Evolutionary conservation across 2,329 filamentous ascomycete genomes (phyloP).

Genomic region (Knufia fluminis): DNA sequence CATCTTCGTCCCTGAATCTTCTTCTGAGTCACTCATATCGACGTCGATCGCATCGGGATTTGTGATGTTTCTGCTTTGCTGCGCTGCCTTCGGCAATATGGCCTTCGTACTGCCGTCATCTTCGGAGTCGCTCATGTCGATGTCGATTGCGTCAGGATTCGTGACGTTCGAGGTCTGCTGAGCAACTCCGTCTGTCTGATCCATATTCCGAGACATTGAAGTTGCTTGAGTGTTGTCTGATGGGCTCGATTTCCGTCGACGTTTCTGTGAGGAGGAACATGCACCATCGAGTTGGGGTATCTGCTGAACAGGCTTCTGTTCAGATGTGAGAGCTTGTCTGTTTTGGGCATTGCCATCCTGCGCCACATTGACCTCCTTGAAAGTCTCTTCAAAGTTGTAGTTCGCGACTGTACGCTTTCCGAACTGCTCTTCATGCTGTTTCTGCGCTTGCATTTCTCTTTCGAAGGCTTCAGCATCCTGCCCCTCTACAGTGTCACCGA

Average conservation of each 20-base stretch:
- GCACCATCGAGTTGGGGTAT: conserved; percentile 19
- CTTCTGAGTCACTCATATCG: conserved; percentile 11
- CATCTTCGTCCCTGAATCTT: neutral
- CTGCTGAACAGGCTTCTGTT: neutral
- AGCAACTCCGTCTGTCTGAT: conserved; percentile 9
- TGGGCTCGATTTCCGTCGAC: conserved; percentile 10
- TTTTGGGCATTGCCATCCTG: conserved; percentile 9
- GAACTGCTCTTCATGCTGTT: conserved; percentile 13
- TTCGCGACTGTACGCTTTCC: conserved; percentile 14
- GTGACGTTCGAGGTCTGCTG: conserved; percentile 5
- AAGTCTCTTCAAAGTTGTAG: conserved; percentile 29
- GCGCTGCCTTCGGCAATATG: neutral
- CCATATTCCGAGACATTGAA: neutral
- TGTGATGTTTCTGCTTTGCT: conserved; percentile 3
- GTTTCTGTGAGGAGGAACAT: conserved; percentile 14
- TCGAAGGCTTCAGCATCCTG: conserved; percentile 27
- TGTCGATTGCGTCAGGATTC: conserved; percentile 19
- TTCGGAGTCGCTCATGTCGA: conserved; percentile 10
- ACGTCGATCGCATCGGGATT: conserved; percentile 19
- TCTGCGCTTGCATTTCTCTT: conserved; percentile 20
- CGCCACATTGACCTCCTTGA: conserved; percentile 31
- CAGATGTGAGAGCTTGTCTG: neutral
- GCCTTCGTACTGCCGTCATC: conserved; percentile 5
- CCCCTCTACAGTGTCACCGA: conserved; percentile 27
- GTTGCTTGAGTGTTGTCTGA: neutral